phyloP scores from a whole-genome alignment of 768 basidiomycete genomes.

The Russula emetica region DNA sequence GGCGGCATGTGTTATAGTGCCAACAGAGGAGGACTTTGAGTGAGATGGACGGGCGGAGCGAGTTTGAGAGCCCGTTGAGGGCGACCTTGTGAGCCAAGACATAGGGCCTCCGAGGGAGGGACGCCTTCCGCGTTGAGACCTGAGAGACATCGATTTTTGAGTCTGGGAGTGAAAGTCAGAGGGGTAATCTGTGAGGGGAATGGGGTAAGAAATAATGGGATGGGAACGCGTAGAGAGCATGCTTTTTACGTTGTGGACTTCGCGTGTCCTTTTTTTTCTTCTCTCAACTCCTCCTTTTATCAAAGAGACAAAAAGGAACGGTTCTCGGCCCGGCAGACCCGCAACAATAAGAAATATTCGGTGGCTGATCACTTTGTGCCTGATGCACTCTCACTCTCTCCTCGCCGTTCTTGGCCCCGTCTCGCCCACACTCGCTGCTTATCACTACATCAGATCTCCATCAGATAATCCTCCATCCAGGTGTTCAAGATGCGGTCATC shows the following conservation, averaged over 20 bases:
- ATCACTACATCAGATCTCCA: slow-evolving; percentile 47
- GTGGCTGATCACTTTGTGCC: no score
- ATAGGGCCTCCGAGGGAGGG: slow-evolving; percentile 42
- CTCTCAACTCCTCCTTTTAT: background rate
- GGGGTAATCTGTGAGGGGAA: slow-evolving; percentile 14
- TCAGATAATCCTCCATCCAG: slow-evolving; percentile 30
- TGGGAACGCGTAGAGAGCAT: slow-evolving; percentile 22
- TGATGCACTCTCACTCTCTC: slow-evolving; percentile 36
- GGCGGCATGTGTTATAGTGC: slow-evolving; percentile 41
- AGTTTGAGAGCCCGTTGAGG: slow-evolving; percentile 34
- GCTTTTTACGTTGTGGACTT: slow-evolving; percentile 7
- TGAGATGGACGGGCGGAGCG: slow-evolving; percentile 42
- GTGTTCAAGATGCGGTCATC: slow-evolving; percentile 54
- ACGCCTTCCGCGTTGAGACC: slow-evolving; percentile 33
- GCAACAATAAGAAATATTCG: slow-evolving; percentile 5
- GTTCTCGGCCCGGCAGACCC: slow-evolving; percentile 2
- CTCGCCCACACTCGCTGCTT: slow-evolving; percentile 58
- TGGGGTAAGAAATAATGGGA: slow-evolving; percentile 21
- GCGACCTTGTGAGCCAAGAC: slow-evolving; percentile 42
- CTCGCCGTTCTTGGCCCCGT: slow-evolving; percentile 47
- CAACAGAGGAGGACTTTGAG: slow-evolving; percentile 37
- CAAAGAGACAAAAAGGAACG: background rate
- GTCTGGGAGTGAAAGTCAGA: slow-evolving; percentile 6
- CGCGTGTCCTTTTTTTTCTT: background rate
- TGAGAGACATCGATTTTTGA: slow-evolving; percentile 25